Conservation (phyloP, 805 yeast species). For the Schwanniomyces vanrijiae region DNA sequence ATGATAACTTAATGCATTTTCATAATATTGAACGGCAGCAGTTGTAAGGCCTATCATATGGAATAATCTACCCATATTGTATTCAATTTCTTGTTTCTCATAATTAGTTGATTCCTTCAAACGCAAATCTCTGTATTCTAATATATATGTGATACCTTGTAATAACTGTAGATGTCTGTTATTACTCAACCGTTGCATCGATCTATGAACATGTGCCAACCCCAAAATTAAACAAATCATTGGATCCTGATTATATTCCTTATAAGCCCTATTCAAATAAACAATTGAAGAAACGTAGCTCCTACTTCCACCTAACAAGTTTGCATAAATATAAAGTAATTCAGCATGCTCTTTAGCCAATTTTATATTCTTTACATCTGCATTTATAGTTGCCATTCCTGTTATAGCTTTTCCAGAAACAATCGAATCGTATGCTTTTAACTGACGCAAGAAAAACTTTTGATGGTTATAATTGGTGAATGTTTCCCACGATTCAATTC, state of each 20-base stretch:
- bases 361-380: constrained; percentile 43
- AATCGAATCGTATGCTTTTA: constrained; percentile 83
- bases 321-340: constrained; percentile 74
- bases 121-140: constrained; percentile 66
- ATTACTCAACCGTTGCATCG: constrained; percentile 85
- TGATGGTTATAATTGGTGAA: constrained; percentile 83
- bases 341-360: constrained; percentile 57
- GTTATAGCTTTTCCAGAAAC: constrained; percentile 51
- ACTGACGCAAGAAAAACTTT: constrained; percentile 83
- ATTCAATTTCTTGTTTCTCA: constrained; percentile 75
- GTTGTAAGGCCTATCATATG: constrained; percentile 78
- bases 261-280: constrained; percentile 71
- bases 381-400: constrained; percentile 78
- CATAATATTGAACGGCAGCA: constrained; percentile 73
- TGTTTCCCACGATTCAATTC: constrained; percentile 55
- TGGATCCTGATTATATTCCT: constrained; percentile 70
- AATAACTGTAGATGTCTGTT: constrained; percentile 85
- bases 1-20: constrained; percentile 54
- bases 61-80: constrained; percentile 81
- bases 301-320: constrained; percentile 75
- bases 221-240: constrained; percentile 75
- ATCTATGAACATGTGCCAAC: constrained; percentile 79
- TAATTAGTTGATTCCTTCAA: constrained; percentile 34
- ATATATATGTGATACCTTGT: constrained; percentile 79
- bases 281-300: constrained; percentile 82